phyloP scores from a whole-genome alignment of 2,329 filamentous ascomycete species.

The Sporothrix euskadiensis region DNA sequence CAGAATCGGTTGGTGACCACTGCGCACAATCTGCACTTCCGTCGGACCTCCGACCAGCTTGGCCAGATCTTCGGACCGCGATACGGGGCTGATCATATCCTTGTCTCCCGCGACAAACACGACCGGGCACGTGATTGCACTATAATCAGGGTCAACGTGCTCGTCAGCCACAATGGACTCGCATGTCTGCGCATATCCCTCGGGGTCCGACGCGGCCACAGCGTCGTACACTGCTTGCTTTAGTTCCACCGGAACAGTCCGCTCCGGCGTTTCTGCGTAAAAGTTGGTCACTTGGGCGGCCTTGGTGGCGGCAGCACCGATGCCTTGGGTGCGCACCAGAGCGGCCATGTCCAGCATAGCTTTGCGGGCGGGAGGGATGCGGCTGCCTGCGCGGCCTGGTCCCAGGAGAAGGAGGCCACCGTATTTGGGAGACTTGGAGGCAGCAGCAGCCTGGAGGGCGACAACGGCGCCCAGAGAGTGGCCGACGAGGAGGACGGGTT shows the following conservation, averaged over 20 bases:
- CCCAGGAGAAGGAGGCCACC: slow-evolving; percentile 40
- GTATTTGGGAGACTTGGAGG: slow-evolving; percentile 4
- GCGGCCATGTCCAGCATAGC: slow-evolving; percentile 38
- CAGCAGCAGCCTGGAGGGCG: slow-evolving; percentile 39
- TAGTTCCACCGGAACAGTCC: slow-evolving; percentile 26
- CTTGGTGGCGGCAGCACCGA: slow-evolving; percentile 36
- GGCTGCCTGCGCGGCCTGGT: slow-evolving; percentile 37
- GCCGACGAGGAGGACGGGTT: slow-evolving; percentile 37
- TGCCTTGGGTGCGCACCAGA: slow-evolving; percentile 36
- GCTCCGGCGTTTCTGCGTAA: slow-evolving; percentile 33
- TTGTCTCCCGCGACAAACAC: slow-evolving; percentile 39
- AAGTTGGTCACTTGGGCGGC: slow-evolving; percentile 38
- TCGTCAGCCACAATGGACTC: slow-evolving; percentile 37
- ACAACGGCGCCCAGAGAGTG: slow-evolving; percentile 43
- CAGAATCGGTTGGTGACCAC: slow-evolving; percentile 31
- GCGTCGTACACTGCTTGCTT: slow-evolving; percentile 36
- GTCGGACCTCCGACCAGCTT: slow-evolving; percentile 35
- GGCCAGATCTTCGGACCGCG: slow-evolving; percentile 36
- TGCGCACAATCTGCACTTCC: slow-evolving; percentile 36
- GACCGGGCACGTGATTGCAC: slow-evolving; percentile 37
- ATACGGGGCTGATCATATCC: slow-evolving; percentile 38
- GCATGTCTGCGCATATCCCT: slow-evolving; percentile 40
- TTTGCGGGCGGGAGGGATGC: slow-evolving; percentile 38
- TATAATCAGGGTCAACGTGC: slow-evolving; percentile 40
- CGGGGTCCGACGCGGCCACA: slow-evolving; percentile 38